Evolutionary conservation across 148 eudicot species (phyloP).

Genomic region (Vaccinium macrocarpon): DNA sequence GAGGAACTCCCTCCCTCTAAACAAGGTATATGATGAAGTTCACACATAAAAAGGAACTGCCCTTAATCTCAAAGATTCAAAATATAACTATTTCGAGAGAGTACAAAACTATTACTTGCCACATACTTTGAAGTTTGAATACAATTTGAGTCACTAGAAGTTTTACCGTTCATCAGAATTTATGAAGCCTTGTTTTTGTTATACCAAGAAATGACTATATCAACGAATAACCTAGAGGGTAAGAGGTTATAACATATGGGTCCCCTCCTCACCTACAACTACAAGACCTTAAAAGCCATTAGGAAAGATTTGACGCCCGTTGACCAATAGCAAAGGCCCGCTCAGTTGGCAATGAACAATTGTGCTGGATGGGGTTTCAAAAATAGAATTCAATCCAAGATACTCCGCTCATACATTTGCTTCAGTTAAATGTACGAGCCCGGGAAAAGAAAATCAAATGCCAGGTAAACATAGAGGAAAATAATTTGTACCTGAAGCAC

Average conservation of each 20-base stretch:
- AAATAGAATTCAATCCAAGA: neutral
- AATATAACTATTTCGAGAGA: neutral
- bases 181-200: neutral
- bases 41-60: neutral
- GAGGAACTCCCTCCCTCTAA: neutral
- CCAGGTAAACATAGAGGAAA: neutral
- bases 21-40: neutral
- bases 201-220: neutral
- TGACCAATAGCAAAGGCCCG: neutral
- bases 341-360: neutral
- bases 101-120: neutral
- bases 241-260: neutral
- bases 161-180: neutral
- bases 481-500: conserved; percentile 52
- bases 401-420: neutral
- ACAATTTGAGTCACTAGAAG: neutral
- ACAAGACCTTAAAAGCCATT: neutral
- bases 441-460: neutral
- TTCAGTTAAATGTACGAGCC: neutral
- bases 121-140: neutral
- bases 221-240: neutral
- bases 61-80: neutral
- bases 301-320: neutral
- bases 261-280: neutral
- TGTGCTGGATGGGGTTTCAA: neutral